Conservation (phyloP, 345 rosid genomes). For the Euphorbia tirucalli region DNA sequence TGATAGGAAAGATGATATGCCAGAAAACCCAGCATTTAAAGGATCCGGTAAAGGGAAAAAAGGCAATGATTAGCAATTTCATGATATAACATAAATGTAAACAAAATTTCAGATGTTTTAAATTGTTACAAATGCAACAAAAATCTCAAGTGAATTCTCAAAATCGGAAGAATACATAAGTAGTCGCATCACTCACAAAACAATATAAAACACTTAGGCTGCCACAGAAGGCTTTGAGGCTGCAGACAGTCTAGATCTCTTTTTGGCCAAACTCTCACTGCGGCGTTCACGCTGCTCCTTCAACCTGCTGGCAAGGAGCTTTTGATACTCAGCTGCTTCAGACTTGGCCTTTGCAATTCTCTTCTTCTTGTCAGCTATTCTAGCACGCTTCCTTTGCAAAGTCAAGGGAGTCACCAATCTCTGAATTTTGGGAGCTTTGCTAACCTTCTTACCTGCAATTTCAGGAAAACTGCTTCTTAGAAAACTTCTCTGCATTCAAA, state of each 20-base stretch:
- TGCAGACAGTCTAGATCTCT: slow-evolving; percentile 29
- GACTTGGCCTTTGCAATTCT: slow-evolving; percentile 31
- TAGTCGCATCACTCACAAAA: background rate
- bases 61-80: background rate
- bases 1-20: too few species aligned
- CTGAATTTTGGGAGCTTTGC: slow-evolving; percentile 33
- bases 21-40: background rate
- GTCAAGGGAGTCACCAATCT: slow-evolving; percentile 30
- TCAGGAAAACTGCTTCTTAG: background rate
- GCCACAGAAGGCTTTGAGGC: slow-evolving; percentile 33
- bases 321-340: slow-evolving; percentile 29
- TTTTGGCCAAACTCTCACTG: slow-evolving; percentile 32
- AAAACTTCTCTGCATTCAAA: background rate
- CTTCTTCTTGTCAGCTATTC: slow-evolving; percentile 32
- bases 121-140: background rate
- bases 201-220: slow-evolving; percentile 1
- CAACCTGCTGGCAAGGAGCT: slow-evolving; percentile 30
- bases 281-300: slow-evolving; percentile 35
- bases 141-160: background rate
- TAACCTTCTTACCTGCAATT: slow-evolving; percentile 24
- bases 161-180: slow-evolving; percentile 4
- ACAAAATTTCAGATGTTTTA: slow-evolving; percentile 8
- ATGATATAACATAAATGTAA: background rate
- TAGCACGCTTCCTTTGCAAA: slow-evolving; percentile 26
- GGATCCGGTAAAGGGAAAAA: background rate